These are phyloP conservation scores for Aspergillus puulaauensis DNA, from an alignment of 2,329 filamentous ascomycete genomes.

Conservation along the genomic window DNA sequence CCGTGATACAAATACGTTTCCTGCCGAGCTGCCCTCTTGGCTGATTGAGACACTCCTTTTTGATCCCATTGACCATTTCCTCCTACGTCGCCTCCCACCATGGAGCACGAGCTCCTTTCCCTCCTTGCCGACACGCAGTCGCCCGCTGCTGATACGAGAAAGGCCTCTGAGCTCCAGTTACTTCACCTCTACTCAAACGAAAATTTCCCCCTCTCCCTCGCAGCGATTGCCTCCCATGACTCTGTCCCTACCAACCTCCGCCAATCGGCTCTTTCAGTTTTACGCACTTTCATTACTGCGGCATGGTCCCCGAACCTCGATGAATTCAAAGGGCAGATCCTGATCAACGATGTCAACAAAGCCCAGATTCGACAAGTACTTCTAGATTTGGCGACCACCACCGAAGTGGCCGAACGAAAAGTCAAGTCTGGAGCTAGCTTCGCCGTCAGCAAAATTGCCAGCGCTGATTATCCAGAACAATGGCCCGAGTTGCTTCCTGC, in stretches of 20 bases:
- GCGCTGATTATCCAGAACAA: slow-evolving; percentile 86
- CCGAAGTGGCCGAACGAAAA: slow-evolving; percentile 72
- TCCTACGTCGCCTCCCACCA: slow-evolving; percentile 39
- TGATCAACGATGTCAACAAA: slow-evolving; percentile 73
- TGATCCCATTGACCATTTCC: background rate
- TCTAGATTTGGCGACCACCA: slow-evolving; percentile 73
- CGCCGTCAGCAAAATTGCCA: slow-evolving; percentile 90
- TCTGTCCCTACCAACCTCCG: slow-evolving; percentile 73
- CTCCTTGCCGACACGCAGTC: slow-evolving; percentile 86
- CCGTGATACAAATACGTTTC: background rate
- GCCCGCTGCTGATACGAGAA: slow-evolving; percentile 71
- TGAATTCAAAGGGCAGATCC: slow-evolving; percentile 66
- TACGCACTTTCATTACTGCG: slow-evolving; percentile 79
- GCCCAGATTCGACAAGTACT: slow-evolving; percentile 69
- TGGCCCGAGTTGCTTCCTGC: slow-evolving; percentile 88
- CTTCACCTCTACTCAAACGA: slow-evolving; percentile 66
- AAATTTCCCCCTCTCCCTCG: slow-evolving; percentile 75
- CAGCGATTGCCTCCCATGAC: slow-evolving; percentile 75
- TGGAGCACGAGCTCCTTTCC: slow-evolving; percentile 91
- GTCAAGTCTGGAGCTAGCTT: slow-evolving; percentile 87
- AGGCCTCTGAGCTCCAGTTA: slow-evolving; percentile 82
- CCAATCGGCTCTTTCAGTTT: slow-evolving; percentile 75
- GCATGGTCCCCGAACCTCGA: slow-evolving; percentile 80
- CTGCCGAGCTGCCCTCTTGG: background rate
- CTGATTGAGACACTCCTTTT: background rate